These are phyloP conservation scores for Neoconidiobolus thromboides DNA, from an alignment of 371 early-diverging fungal genomes.

Conservation along the genomic window DNA sequence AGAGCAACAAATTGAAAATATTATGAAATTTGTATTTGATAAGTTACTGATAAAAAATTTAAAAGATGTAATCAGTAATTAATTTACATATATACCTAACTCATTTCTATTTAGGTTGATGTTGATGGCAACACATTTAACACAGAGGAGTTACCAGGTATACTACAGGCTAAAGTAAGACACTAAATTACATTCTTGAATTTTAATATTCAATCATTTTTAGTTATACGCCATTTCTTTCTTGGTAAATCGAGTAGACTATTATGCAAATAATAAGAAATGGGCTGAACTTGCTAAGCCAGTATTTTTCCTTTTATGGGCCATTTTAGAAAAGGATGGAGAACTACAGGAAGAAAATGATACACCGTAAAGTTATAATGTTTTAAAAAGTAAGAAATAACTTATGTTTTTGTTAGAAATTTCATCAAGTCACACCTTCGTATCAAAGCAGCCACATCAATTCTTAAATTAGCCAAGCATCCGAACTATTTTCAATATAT, in stretches of 20 bases:
- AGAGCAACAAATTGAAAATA: not conserved
- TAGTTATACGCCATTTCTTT: conserved; percentile 27
- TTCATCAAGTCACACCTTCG: conserved; percentile 26
- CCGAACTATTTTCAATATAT: conserved; percentile 28
- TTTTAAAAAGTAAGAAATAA: not conserved
- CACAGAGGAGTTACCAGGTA: not conserved
- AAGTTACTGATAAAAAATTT: not conserved
- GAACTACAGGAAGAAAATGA: conserved; percentile 20
- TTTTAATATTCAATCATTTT: not conserved
- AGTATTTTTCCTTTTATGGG: conserved; percentile 33
- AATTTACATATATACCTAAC: not conserved
- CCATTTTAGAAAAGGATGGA: conserved; percentile 22
- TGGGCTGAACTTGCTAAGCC: conserved; percentile 18
- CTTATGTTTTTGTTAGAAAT: not conserved
- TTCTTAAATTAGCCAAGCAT: conserved; percentile 41
- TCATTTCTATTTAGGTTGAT: not conserved
- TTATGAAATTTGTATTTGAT: not conserved
- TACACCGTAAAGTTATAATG: conserved; percentile 12
- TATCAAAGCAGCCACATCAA: conserved; percentile 37
- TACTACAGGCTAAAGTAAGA: not conserved
- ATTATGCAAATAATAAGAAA: conserved; percentile 15
- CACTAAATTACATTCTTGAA: not conserved
- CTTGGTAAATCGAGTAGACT: conserved; percentile 28
- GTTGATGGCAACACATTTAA: not conserved
- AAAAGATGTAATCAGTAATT: not conserved